Percentiles rank a stretch among this genome's conserved stretches.
Conservation (phyloP, 2,329 filamentous ascomycete genomes). For the Alternaria brassicicola region DNA sequence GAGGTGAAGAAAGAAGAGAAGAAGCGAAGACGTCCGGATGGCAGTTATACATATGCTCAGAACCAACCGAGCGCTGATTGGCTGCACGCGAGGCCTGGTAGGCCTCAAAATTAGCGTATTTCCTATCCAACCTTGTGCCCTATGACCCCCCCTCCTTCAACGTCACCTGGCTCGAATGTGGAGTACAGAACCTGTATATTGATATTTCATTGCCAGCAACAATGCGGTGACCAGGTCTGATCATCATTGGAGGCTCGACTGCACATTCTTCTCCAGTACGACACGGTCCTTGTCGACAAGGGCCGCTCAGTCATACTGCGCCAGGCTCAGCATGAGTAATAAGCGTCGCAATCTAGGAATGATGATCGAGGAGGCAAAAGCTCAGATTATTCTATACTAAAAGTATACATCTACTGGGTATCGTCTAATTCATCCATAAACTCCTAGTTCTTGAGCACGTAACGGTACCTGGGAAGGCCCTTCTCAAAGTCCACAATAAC, state of each 20-base stretch:
- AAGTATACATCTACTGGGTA: constrained; percentile 9
- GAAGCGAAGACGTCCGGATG: not conserved
- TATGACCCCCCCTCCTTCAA: not conserved
- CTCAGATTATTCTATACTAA: not conserved
- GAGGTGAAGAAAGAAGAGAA: constrained; percentile 10
- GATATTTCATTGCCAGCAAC: no score
- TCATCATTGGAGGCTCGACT: not conserved
- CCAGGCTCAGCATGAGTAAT: not conserved
- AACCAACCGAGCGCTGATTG: not conserved
- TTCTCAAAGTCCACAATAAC: constrained; percentile 48
- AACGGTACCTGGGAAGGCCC: constrained; percentile 53
- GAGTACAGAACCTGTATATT: no score
- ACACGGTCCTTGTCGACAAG: not conserved
- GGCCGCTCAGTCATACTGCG: not conserved
- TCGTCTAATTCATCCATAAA: constrained; percentile 1
- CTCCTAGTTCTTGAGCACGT: constrained; percentile 42
- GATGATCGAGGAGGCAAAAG: not conserved
- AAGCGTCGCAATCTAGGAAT: not conserved
- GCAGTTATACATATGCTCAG: not conserved
- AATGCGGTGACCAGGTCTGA: not conserved
- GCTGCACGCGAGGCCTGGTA: not conserved
- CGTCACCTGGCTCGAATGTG: not conserved
- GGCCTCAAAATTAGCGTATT: constrained; percentile 1
- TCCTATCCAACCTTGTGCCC: not conserved
- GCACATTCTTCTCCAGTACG: not conserved